A percentile compares a stretch with the other conserved stretches of the same genome.
These are phyloP conservation scores for Aspergillus hancockii DNA, from an alignment of 495 filamentous ascomycete genomes.

Conservation along the genomic window DNA sequence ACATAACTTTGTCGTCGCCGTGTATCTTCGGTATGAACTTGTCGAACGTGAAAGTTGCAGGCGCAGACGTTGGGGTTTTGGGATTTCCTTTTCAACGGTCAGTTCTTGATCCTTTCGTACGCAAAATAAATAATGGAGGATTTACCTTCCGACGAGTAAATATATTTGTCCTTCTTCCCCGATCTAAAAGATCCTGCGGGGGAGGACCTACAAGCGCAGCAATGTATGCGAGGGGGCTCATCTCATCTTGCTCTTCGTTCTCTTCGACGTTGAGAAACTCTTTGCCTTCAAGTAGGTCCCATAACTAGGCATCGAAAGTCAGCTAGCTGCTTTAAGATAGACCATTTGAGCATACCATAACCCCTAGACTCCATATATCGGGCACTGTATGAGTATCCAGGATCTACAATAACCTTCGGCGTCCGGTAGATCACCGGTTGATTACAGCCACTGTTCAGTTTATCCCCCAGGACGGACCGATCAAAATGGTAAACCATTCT, in stretches of 20 bases:
- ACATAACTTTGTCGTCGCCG: conserved; percentile 32
- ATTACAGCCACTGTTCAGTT: conserved; percentile 32
- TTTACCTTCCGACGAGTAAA: too few relatives aligned
- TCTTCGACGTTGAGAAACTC: conserved; percentile 30
- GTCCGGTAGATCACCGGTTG: conserved; percentile 43
- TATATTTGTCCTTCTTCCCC: conserved; percentile 5
- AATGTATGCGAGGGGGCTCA: conserved; percentile 36
- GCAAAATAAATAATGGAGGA: too few relatives aligned
- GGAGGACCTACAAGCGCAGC: conserved; percentile 39
- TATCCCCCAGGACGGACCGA: conserved; percentile 24
- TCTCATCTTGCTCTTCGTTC: conserved; percentile 12
- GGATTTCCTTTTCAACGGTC: too few relatives aligned
- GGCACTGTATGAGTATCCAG: conserved; percentile 36
- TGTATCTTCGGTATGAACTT: conserved; percentile 19
- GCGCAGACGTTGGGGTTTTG: conserved; percentile 13
- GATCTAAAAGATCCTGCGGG: conserved; percentile 14
- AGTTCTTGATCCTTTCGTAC: too few relatives aligned
- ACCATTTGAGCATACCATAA: conserved; percentile 30
- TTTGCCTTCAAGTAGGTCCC: conserved; percentile 33
- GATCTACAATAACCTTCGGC: conserved; percentile 46
- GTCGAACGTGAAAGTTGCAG: conserved; percentile 27
- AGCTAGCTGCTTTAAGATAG: neutral
- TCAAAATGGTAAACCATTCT: too few relatives aligned
- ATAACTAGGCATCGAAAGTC: conserved; percentile 26
- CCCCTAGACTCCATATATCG: conserved; percentile 50